Conservation (phyloP, 2,329 filamentous ascomycete species). For the Nemania sp. region DNA sequence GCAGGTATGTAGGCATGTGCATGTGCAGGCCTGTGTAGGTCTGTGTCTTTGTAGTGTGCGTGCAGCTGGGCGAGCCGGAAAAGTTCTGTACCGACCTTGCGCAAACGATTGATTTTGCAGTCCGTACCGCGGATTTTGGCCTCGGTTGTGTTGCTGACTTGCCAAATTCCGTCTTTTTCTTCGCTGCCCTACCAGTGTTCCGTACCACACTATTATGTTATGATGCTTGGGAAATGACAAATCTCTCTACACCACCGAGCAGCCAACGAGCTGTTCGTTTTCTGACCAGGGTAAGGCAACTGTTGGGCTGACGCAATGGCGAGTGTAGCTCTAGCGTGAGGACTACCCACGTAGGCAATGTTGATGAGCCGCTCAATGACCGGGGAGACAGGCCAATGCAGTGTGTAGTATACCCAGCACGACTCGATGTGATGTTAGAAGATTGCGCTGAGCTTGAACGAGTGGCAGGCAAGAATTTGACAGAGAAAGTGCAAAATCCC, state of each 20-base stretch:
- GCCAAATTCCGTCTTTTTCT: constrained; percentile 15
- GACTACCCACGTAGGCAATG: constrained; percentile 9
- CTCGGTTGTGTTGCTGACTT: constrained; percentile 23
- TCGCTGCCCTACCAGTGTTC: constrained; percentile 13
- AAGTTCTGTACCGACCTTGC: constrained; percentile 4
- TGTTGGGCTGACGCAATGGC: constrained; percentile 19
- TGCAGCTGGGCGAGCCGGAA: neutral
- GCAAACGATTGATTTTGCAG: constrained; percentile 12
- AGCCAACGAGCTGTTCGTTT: constrained; percentile 19
- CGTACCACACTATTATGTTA: constrained; percentile 24
- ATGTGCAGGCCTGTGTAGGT: too few relatives aligned
- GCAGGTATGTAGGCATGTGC: neutral
- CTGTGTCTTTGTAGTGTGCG: too few relatives aligned
- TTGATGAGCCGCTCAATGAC: constrained; percentile 17
- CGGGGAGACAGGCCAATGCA: constrained; percentile 13
- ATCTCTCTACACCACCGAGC: constrained; percentile 26
- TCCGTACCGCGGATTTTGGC: constrained; percentile 16
- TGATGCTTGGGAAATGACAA: constrained; percentile 30
- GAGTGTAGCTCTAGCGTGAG: constrained; percentile 12
- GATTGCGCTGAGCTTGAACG: constrained; percentile 9
- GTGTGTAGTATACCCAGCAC: constrained; percentile 21
- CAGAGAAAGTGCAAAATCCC: neutral
- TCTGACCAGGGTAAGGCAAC: constrained; percentile 21
- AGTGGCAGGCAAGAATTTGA: constrained; percentile 13
- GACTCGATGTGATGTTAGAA: constrained; percentile 25